Conservation (phyloP, 1,284 basidiomycete species). For the Pterulicium gracile region DNA sequence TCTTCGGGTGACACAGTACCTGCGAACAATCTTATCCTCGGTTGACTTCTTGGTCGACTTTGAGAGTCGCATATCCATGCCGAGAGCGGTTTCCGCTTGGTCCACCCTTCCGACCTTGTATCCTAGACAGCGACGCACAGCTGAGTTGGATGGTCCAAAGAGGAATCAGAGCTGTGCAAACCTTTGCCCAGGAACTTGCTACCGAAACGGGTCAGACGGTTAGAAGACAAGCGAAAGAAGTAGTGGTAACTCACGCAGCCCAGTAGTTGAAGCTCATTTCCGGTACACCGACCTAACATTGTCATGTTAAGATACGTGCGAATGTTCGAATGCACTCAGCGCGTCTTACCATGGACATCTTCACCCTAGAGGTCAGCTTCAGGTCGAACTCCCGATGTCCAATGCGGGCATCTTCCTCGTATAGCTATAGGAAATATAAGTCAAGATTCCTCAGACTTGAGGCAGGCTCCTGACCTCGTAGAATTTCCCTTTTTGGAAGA, state of each 20-base stretch:
- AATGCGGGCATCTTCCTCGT: slow-evolving; percentile 87
- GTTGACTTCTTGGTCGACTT: slow-evolving; percentile 53
- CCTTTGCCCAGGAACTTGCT: slow-evolving; percentile 79
- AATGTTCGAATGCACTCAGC: not conserved
- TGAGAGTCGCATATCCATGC: slow-evolving; percentile 72
- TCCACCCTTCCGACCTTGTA: slow-evolving; percentile 98
- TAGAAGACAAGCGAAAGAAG: slow-evolving; percentile 3
- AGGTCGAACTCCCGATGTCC: slow-evolving; percentile 90
- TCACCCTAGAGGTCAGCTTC: slow-evolving; percentile 85
- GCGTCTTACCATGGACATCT: slow-evolving; percentile 88
- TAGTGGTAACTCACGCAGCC: slow-evolving; percentile 56
- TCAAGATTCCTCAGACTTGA: no score
- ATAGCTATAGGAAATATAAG: slow-evolving; percentile 48
- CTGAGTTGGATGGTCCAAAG: not conserved
- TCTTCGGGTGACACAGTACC: slow-evolving; percentile 23
- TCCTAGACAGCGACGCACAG: slow-evolving; percentile 34
- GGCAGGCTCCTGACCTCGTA: slow-evolving; percentile 40
- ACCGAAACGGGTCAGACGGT: slow-evolving; percentile 2
- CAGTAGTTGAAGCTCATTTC: slow-evolving; percentile 91
- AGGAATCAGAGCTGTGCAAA: slow-evolving; percentile 14
- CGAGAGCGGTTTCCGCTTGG: slow-evolving; percentile 89
- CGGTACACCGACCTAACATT: slow-evolving; percentile 80
- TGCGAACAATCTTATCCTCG: slow-evolving; percentile 72
- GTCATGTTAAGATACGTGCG: not conserved
- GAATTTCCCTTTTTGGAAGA: slow-evolving; percentile 94